phyloP scores from a whole-genome alignment of 2,329 filamentous ascomycete species.

The Nakataea oryzae region DNA sequence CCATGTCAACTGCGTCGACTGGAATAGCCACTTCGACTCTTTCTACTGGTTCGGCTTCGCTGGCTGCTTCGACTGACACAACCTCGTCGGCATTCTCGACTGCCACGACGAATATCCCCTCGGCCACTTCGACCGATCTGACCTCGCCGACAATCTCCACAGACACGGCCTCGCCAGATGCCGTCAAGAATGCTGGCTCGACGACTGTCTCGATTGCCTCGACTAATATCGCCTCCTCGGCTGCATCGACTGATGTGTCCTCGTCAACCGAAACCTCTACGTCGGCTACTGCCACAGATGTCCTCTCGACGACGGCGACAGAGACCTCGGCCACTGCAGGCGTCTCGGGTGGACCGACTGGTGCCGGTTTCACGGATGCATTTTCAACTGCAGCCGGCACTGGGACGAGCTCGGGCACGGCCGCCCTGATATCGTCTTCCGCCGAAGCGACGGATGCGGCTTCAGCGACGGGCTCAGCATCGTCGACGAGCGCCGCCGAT shows the following conservation, averaged over 20 bases:
- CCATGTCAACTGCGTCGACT: too few species aligned
- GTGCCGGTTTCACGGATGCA: too few species aligned
- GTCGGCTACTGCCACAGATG: neutral
- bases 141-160: neutral
- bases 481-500: neutral
- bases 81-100: neutral
- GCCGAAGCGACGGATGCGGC: neutral
- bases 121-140: too few species aligned
- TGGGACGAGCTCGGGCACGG: too few species aligned
- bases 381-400: too few species aligned
- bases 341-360: neutral
- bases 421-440: neutral
- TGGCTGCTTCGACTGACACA: neutral
- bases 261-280: neutral
- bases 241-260: neutral
- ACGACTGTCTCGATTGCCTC: too few species aligned
- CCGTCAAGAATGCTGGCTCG: too few species aligned
- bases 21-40: too few species aligned
- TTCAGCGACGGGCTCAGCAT: neutral
- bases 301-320: neutral
- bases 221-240: too few species aligned
- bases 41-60: too few species aligned
- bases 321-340: too few species aligned
- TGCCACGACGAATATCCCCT: neutral
- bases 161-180: neutral